phyloP scores from a whole-genome alignment of 768 basidiomycete genomes.

The Chalciporus piperatus region DNA sequence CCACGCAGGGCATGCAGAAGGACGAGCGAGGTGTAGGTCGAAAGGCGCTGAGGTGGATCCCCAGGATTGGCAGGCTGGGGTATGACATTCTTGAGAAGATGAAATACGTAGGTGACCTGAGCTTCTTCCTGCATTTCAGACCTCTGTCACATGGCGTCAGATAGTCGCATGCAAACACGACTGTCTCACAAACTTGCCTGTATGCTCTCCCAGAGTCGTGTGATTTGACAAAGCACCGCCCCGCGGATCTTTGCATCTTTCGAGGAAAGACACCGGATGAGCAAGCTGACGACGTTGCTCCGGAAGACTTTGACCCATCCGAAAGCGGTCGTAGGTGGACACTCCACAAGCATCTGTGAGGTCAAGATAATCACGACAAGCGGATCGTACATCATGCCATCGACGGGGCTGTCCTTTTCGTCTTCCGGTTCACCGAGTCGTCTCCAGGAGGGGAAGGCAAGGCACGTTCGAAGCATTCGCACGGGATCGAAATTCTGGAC shows the following conservation, averaged over 20 bases:
- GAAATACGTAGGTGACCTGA: constrained; percentile 70
- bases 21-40: constrained; percentile 77
- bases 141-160: constrained; percentile 27
- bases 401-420: constrained; percentile 23
- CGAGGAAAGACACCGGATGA: constrained; percentile 70
- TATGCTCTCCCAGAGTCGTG: constrained; percentile 56
- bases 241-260: constrained; percentile 58
- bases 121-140: constrained; percentile 77
- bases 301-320: constrained; percentile 84
- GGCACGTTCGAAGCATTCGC: constrained; percentile 66
- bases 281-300: constrained; percentile 72
- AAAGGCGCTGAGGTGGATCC: constrained; percentile 55
- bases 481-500: constrained; percentile 68
- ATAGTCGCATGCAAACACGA: background rate
- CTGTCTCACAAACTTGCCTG: constrained; percentile 46
- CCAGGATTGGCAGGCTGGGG: constrained; percentile 38
- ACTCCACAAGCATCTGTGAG: constrained; percentile 59
- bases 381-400: constrained; percentile 70
- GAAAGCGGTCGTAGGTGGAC: constrained; percentile 54
- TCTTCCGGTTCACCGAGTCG: constrained; percentile 39
- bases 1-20: constrained; percentile 78
- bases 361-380: constrained; percentile 70
- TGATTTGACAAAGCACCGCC: constrained; percentile 59
- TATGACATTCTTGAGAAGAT: constrained; percentile 27
- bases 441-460: constrained; percentile 69